Evolutionary conservation across 176 grass and related monocot species (phyloP).

Genomic region (Eremochloa ophiuroides): DNA sequence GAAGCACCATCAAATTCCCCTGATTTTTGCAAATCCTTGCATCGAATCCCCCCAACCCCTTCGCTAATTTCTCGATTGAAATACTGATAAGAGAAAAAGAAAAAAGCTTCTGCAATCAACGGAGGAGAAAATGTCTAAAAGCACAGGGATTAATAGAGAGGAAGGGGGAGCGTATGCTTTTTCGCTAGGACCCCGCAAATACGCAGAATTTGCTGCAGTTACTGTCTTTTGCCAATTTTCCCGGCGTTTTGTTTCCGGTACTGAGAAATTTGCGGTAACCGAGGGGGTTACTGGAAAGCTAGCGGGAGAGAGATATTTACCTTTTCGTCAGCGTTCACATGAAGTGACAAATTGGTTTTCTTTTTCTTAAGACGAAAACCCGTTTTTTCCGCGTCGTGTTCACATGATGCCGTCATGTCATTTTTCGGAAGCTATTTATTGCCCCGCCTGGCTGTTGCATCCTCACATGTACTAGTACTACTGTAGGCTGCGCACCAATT

Average conservation of each 20-base stretch:
- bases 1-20: neutral
- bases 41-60: neutral
- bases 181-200: neutral
- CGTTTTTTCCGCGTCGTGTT: neutral
- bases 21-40: neutral
- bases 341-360: neutral
- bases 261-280: neutral
- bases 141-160: neutral
- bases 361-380: neutral
- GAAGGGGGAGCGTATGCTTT: neutral
- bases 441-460: too few species aligned
- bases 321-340: neutral
- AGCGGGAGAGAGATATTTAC: conserved; percentile 15
- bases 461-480: too few species aligned
- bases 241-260: neutral
- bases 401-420: neutral
- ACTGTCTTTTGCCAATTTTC: neutral
- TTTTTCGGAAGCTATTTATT: conserved; percentile 6
- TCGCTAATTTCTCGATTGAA: neutral
- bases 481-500: too few species aligned
- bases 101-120: neutral
- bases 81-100: neutral
- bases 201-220: neutral
- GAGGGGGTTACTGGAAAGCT: neutral
- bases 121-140: neutral